Evolutionary conservation across 306 rosid species (phyloP), one percentile per base, ranked within the genome.

Genomic region (Ceratonia siliqua): DNA sequence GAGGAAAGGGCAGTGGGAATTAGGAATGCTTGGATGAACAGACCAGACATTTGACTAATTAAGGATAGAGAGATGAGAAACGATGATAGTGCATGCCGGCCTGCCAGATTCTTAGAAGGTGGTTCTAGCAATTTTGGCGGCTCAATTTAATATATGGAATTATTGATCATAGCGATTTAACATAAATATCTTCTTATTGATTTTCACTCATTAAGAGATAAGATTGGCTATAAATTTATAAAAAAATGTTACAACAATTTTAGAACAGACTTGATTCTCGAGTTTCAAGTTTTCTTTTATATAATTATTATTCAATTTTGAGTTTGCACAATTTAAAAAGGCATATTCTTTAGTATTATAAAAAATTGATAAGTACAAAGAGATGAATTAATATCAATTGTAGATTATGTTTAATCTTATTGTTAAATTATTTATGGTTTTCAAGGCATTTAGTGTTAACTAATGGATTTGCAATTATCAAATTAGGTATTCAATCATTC

Each of bases 11-110:
- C 9, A 53, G 80, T 65, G 67, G 74, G 36, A 45, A n/a, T n/a
- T n/a, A 8, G 42, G 14, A 33, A 30, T 58, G 25, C 14, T 15
- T 15, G 15, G n/a, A 7, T 14, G 14, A 57, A 15, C 6, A 3
- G 67, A 61, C 45, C 15, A 61, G 5, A 63, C 45, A 74, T 32
- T 55, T 66, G n/a, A n/a, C n/a, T 66, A 61, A 76, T 50, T 43
- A 5, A 15, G 39, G 30, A 50, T 21, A 67, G 14, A 28, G 27
- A 17, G 57, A 52, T 54, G 41, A 65, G 73, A 66, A 54, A 39
- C 12, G 67, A 39, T 54, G 36, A 41, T 41, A 54, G 66, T 39
- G 79, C 67, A 53, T 24, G 12, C 62, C 8, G 18, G 54, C 39
- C 8, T 8, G 6, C 8, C 52, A 53, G 36, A 70, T 36, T 53